phyloP scores from a whole-genome alignment of 805 yeast species.

The Kazachstania psychrophila region DNA sequence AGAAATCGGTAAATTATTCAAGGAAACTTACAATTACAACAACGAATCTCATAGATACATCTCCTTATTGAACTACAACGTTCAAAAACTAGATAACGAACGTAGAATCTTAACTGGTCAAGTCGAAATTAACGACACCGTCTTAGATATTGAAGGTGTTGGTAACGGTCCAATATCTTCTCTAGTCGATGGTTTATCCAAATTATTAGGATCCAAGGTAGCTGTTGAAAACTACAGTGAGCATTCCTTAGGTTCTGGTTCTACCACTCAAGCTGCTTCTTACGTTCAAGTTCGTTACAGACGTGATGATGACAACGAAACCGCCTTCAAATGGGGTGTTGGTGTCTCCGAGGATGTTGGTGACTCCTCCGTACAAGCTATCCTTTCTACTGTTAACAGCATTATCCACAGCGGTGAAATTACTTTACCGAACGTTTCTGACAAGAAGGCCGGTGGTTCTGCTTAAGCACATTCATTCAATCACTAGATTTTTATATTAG shows the following conservation, averaged over 20 bases:
- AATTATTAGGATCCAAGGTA: slow-evolving; percentile 38
- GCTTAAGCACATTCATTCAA: not conserved
- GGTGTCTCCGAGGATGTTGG: slow-evolving; percentile 80
- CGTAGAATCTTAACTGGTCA: slow-evolving; percentile 35
- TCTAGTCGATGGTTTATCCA: slow-evolving; percentile 51
- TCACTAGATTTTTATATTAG: too few species aligned
- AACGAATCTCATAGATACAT: slow-evolving; percentile 21
- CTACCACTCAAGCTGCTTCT: slow-evolving; percentile 68
- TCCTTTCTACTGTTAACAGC: slow-evolving; percentile 53
- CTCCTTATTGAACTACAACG: slow-evolving; percentile 40
- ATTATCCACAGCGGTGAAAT: slow-evolving; percentile 26
- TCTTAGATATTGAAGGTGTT: slow-evolving; percentile 39
- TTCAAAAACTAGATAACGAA: slow-evolving; percentile 28
- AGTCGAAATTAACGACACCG: slow-evolving; percentile 38
- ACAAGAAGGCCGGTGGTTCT: slow-evolving; percentile 2
- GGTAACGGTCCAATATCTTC: slow-evolving; percentile 86
- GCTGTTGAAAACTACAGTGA: slow-evolving; percentile 67
- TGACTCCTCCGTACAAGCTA: slow-evolving; percentile 63
- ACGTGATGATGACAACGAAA: slow-evolving; percentile 10
- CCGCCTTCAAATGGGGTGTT: slow-evolving; percentile 65
- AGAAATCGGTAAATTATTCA: slow-evolving; percentile 60
- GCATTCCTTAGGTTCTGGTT: slow-evolving; percentile 70
- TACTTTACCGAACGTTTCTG: slow-evolving; percentile 12
- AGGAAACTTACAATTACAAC: slow-evolving; percentile 48
- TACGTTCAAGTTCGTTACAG: slow-evolving; percentile 34